phyloP scores from a whole-genome alignment of 352 stramenopile species.

The Pythium rhizo-oryzae region DNA sequence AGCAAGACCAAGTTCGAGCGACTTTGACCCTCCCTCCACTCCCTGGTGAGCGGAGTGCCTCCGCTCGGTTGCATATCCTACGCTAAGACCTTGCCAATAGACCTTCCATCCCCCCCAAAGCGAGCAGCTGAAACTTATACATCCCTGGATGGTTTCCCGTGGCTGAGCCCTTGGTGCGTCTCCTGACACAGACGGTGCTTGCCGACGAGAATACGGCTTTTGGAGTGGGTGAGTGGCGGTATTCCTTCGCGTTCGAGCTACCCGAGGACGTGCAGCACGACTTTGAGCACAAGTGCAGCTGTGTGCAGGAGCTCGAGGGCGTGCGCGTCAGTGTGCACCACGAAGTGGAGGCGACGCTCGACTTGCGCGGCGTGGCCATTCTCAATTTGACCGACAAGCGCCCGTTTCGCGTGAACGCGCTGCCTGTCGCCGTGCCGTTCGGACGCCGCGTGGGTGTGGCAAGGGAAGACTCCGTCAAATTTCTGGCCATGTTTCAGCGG shows the following conservation, averaged over 20 bases:
- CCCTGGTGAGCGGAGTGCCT: too few species aligned
- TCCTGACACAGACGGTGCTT: neutral
- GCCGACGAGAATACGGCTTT: neutral
- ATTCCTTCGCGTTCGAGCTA: slow-evolving; percentile 14
- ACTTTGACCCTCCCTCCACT: too few species aligned
- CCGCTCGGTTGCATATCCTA: too few species aligned
- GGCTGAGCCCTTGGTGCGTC: too few species aligned
- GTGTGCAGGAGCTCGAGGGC: slow-evolving; percentile 11
- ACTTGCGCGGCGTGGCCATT: neutral
- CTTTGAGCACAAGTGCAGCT: slow-evolving; percentile 5
- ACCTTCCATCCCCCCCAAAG: too few species aligned
- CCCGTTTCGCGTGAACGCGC: neutral
- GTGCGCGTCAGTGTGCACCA: slow-evolving; percentile 13
- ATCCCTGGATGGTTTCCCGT: neutral
- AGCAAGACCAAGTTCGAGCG: too few species aligned
- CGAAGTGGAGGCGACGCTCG: slow-evolving; percentile 10
- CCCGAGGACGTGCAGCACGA: slow-evolving; percentile 10
- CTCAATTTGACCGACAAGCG: neutral
- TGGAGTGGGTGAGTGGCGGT: slow-evolving; percentile 5
- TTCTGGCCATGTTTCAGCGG: slow-evolving; percentile 9
- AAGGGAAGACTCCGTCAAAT: slow-evolving; percentile 2
- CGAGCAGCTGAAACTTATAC: too few species aligned
- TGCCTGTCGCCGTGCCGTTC: slow-evolving; percentile 15
- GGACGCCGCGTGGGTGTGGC: neutral
- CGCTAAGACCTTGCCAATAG: too few species aligned